Base-by-base conservation (phyloP, 257 asterid species). In the Coffea canephora region DNA sequence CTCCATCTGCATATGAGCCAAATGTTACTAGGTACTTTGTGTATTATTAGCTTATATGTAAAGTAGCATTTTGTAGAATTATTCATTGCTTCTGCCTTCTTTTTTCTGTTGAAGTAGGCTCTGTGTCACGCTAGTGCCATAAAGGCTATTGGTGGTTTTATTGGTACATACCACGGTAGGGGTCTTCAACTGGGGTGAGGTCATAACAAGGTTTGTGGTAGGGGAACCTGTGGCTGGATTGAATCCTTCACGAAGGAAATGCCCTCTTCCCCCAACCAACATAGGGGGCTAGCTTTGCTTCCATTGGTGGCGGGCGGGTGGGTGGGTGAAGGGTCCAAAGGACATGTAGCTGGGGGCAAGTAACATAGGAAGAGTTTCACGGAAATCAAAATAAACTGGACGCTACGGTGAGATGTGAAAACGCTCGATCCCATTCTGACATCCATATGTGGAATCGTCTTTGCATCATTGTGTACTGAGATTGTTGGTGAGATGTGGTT, bases 221-320 rank as follows among this genome's bases (percentile, higher is more conserved):
- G 57, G 45, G 1, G 43, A 67, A 11, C 46, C 46, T 67, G 43
- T 67, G 43, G 71, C 45, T 67, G 23, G 45, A 67, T 31, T 68
- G 72, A 68, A 68, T 68, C 72, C 72, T 68, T 68, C 23, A 48
- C 49, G 46, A 68, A 34, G 72, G 48, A 68, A 68, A 68, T 34
- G 34, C 49, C 73, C 72, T 39, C 50, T 69, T 39, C 49, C 73
- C 73, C 73, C 49, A 39, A 69, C 73, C 46, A 36, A 69, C 49
- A 69, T 69, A 69, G 73, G 49, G 65, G 73, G 73, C 73, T 68
- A 68, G n/a, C 72, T 68, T 68, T 68, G 21, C 19, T 68, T 69
- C 49, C 43, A 41, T n/a, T 3, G 12, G 73, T 69, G 73, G 49
- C 10, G 3, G 49, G 50, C 73, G 27, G 27, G 65, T 8, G 3